Conservation (phyloP, 768 basidiomycete genomes). For the Tricholoma bakamatsutake region DNA sequence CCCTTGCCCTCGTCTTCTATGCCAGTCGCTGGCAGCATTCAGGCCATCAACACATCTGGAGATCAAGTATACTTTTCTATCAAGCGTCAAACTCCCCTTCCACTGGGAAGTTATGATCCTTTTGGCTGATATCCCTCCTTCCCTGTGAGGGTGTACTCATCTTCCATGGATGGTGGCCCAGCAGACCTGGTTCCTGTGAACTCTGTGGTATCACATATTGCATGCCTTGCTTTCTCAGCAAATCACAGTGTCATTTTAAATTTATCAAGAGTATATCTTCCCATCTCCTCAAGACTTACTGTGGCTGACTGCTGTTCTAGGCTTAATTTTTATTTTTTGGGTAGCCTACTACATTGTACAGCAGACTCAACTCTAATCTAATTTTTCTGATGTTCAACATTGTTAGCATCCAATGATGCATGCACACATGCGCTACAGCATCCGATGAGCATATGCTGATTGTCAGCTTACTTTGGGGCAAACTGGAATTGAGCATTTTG, state of each 20-base stretch:
- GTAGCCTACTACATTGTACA: too few species aligned
- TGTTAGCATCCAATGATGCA: too few species aligned
- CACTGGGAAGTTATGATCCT: neutral
- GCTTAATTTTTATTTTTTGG: too few species aligned
- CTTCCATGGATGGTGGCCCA: neutral
- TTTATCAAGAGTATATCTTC: neutral
- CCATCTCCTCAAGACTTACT: too few species aligned
- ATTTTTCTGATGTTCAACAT: too few species aligned
- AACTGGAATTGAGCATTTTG: too few species aligned
- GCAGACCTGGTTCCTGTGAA: neutral
- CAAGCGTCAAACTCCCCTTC: neutral
- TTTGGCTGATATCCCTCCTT: neutral
- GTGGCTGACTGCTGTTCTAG: too few species aligned
- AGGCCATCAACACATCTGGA: neutral
- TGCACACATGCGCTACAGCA: too few species aligned
- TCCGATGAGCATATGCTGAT: too few species aligned
- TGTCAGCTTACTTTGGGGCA: too few species aligned
- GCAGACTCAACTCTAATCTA: too few species aligned
- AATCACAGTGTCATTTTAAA: constrained; percentile 1
- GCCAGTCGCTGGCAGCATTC: constrained; percentile 3
- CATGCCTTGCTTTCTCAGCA: neutral
- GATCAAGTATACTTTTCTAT: neutral
- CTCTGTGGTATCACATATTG: constrained; percentile 1
- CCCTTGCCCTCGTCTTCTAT: neutral
- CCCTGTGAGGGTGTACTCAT: neutral